Evolutionary conservation across 2,329 filamentous ascomycete genomes (phyloP), one percentile per base, ranked within the genome.

Genomic region (Fusarium nygamai): DNA sequence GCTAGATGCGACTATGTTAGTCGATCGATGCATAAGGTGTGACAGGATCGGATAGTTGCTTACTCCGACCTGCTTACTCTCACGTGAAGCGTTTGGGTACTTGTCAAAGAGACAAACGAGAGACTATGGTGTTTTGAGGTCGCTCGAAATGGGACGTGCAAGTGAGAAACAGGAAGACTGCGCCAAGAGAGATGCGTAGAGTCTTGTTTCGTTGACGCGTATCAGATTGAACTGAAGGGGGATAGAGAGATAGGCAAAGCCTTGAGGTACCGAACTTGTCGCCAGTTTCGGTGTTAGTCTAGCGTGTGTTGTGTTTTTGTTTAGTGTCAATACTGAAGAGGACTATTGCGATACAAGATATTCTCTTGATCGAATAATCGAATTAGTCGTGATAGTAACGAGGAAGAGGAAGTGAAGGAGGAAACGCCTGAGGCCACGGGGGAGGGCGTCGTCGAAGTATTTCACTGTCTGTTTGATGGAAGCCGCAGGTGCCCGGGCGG

Each of bases 371-470:
- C 39, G 29, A 69, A 64, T n/a, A 50, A 60, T 50, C 20, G 33
- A 19, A 53, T 19, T 24, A 61, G 41, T 68, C 54, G 59, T 48
- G 50, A 65, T 71, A 44, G 61, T 65, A 63, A 56, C 51, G 58
- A 73, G 56, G 51, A 65, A 56, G 64, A 68, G 61, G 53, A 63
- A 72, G 75, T 67, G 44, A 48, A 74, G 66, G 61, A 69, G 67
- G 57, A 73, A 79, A 78, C 71, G 78, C 80, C 81, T 82, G 75
- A 82, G 81, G 80, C 78, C 70, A 69, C 71, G 71, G 67, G 73
- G 75, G 72, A 75, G 78, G 80, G 81, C 80, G 78, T 83, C 72
- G 78, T 75, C 72, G 66, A 79, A 71, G 77, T 82, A 82, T 82
- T 83, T 82, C 81, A 82, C 73, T 77, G 71, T 44, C 70, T 58